Base-by-base conservation (phyloP, 257 asterid species). In the Nemophila menziesii region DNA sequence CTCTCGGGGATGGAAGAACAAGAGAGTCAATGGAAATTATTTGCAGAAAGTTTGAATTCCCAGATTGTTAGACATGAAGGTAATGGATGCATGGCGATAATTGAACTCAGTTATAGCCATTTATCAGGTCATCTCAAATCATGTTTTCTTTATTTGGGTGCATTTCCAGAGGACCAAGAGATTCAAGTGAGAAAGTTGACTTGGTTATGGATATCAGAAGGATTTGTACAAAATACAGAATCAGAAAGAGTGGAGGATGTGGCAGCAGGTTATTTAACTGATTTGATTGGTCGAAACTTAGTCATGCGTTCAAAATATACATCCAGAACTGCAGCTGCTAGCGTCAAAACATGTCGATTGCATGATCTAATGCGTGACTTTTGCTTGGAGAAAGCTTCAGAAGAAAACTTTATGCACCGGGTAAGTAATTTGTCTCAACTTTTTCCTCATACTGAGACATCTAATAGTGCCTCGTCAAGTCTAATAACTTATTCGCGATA, bases 61-160 rank as follows among this genome's bases (percentile, higher is more conserved):
- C 20, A 3, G 10, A 7, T 38, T 15, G 51, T n/a, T 0, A 0
- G 7, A 13, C n/a, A 22, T 8, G 3, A 9, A 0, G 43, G 33
- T 26, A 39, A 0, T 1, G 36, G 20, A 38, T 11, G 24, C 11
- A 41, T 0, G 0, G 0, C 12, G 0, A 33, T 48, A 7, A 8
- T 43, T 18, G 5, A 13, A 10, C 33, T 54, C 2, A 54, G 59
- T 43, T 54, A 15, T 15, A 22, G 44, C 4, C 4, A 33, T 16
- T 54, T 54, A 26, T 1, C 39, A 0, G 18, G 44, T 26, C 2
- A 0, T 11, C 38, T 54, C 7, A 43, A 6, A 10, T 26, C 51
- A 0, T 54, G 59, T 9, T 39, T 53, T 11, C 59, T 53, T 9
- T 53, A 53, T 0, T 29, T 53, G 44, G 59, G 51, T 7, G n/a